These are phyloP conservation scores for Aspergillus wentii DNA, from an alignment of 495 filamentous ascomycete genomes.

Conservation along the genomic window DNA sequence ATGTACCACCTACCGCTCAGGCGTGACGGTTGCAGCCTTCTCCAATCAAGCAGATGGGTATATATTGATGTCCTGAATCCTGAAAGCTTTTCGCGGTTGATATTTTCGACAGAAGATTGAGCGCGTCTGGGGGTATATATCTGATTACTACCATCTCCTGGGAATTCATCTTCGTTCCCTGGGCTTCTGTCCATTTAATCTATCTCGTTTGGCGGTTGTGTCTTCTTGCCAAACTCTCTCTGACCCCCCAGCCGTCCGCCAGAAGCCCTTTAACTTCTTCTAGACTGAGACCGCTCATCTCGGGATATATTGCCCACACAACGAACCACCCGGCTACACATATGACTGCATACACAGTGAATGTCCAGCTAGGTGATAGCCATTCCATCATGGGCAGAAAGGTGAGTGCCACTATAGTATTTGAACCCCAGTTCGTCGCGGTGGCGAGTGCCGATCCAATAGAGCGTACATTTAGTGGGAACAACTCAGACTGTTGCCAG, in stretches of 20 bases:
- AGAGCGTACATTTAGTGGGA: constrained; percentile 76
- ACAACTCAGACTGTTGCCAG: constrained; percentile 91
- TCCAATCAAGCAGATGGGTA: too few relatives aligned
- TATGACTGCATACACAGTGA: constrained; percentile 67
- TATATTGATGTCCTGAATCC: too few relatives aligned
- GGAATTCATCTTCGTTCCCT: too few relatives aligned
- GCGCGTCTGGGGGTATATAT: too few relatives aligned
- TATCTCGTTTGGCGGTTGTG: background rate
- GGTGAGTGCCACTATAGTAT: constrained; percentile 81
- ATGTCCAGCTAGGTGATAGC: constrained; percentile 71
- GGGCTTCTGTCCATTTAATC: too few relatives aligned
- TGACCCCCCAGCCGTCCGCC: constrained; percentile 70
- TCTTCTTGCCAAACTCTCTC: constrained; percentile 25
- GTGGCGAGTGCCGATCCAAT: constrained; percentile 80
- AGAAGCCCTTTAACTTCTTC: constrained; percentile 77
- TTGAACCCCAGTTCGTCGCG: constrained; percentile 83
- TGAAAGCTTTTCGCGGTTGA: too few relatives aligned
- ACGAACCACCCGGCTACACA: constrained; percentile 62
- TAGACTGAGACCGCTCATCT: constrained; percentile 74
- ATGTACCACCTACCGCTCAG: too few relatives aligned
- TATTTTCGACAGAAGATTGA: too few relatives aligned
- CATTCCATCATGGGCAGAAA: constrained; percentile 84
- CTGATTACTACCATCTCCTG: too few relatives aligned
- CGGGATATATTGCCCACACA: constrained; percentile 73
- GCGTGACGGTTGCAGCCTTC: too few relatives aligned